Evolutionary conservation across 2,329 filamentous ascomycete species (phyloP), one percentile per base, ranked within the genome.

Genomic region (Fusarium gaditjirri): DNA sequence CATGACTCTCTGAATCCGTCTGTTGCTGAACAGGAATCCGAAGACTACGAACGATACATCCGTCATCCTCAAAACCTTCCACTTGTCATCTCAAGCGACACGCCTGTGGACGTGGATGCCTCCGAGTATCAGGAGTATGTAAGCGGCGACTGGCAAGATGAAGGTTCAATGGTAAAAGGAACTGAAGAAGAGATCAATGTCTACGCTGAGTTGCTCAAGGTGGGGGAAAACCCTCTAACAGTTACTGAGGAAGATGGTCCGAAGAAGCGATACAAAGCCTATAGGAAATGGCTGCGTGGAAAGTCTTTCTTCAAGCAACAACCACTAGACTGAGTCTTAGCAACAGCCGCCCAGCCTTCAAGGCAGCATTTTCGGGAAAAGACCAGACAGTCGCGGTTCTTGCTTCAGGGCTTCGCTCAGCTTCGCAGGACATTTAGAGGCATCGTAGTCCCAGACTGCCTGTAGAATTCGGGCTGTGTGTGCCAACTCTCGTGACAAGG

Each of bases 251-350:
- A 97, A 77, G 96, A 98, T 80, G 87, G 91, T 49, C 87, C 88
- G 43, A 98, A 97, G 88, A 98, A 98, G 87, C 87, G 96, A 75
- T 99, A 99, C 82, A 98, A 97, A 83, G 93, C 95, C 14, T 99
- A 99, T 82, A 86, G 92, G 77, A 97, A 98, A 83, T 99, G 96
- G 95, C 85, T 99, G 78, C 89, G 91, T 70, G 95, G 95, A 23
- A 98, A 98, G 85, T 97, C 94, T 77, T 88, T 98, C 77, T 98
- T 98, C 81, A 98, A 98, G 83, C 95, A 98, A 86, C 90, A 92
- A 81, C 90, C 91, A 49, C 85, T 89, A 57, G 88, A 89, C 70
- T 89, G 83, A 83, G 59, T 54, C 19, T 39, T 21, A 10, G 14
- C 46, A 31, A 44, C 21, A 47, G 52, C 31, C 27, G 19, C 33